A percentile compares a stretch with the other conserved stretches of the same genome.
These are phyloP conservation scores for Cicer arietinum DNA, from an alignment of 306 rosid species.

Conservation along the genomic window DNA sequence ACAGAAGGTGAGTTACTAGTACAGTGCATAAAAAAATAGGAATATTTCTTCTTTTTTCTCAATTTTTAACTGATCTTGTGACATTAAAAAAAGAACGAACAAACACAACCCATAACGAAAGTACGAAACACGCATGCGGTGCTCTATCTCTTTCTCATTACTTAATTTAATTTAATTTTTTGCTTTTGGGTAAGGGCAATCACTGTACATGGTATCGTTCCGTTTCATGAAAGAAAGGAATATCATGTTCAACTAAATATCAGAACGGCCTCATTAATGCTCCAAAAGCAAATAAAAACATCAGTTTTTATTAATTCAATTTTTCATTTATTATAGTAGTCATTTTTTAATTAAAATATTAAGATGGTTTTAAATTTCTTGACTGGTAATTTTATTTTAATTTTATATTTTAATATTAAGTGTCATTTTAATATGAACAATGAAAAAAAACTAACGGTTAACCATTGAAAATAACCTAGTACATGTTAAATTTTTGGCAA, in stretches of 20 bases:
- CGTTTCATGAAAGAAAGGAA: conserved; percentile 28
- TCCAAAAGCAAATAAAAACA: conserved; percentile 1
- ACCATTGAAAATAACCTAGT: too few relatives aligned
- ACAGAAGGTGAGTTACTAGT: neutral
- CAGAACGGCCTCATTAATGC: neutral
- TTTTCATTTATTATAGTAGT: too few relatives aligned
- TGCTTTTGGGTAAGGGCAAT: conserved; percentile 31
- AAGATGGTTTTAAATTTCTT: too few relatives aligned
- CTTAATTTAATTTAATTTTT: neutral
- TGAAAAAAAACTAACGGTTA: too few relatives aligned
- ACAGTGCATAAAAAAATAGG: neutral
- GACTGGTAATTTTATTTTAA: too few relatives aligned
- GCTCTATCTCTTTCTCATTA: neutral
- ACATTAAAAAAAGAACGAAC: neutral
- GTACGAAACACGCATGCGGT: neutral
- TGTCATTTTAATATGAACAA: too few relatives aligned
- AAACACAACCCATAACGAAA: neutral
- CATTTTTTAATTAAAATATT: too few relatives aligned
- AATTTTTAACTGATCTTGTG: neutral
- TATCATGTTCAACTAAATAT: neutral
- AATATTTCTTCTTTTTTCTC: neutral
- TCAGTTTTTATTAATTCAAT: too few relatives aligned
- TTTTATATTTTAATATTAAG: too few relatives aligned
- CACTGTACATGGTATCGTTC: conserved; percentile 15
- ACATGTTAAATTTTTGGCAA: too few relatives aligned